A percentile compares a stretch with the other conserved stretches of the same genome.
Evolutionary conservation across 2,329 filamentous ascomycete species (phyloP).

Genomic region (Cytospora piceae): DNA sequence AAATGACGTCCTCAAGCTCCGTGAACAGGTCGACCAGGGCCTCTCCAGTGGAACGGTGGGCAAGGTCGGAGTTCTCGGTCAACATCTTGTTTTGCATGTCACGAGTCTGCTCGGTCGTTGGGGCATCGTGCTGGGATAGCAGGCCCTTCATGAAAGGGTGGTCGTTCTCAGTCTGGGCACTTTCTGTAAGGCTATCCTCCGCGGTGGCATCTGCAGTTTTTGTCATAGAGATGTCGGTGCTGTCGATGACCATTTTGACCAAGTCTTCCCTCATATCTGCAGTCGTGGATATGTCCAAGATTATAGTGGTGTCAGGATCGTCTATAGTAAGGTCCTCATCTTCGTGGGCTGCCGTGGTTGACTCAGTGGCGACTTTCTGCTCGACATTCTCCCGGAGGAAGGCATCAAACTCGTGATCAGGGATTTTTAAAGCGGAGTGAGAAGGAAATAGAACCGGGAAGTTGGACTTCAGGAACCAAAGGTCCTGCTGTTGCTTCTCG

Average conservation of each 20-base stretch:
- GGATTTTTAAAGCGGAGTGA: constrained; percentile 41
- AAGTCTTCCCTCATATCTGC: constrained; percentile 28
- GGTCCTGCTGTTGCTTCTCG: constrained; percentile 17
- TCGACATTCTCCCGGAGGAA: constrained; percentile 39
- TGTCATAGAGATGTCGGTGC: constrained; percentile 1
- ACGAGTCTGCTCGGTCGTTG: neutral
- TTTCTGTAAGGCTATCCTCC: neutral
- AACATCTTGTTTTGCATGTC: constrained; percentile 49
- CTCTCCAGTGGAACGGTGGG: constrained; percentile 50
- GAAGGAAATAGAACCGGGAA: constrained; percentile 45
- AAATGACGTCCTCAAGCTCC: constrained; percentile 50
- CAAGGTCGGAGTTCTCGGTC: constrained; percentile 57
- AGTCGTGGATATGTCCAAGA: constrained; percentile 24
- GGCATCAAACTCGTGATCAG: constrained; percentile 40
- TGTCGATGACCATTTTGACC: constrained; percentile 11
- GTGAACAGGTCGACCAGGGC: constrained; percentile 58
- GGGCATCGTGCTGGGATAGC: constrained; percentile 31
- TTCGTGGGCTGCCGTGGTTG: constrained; percentile 17
- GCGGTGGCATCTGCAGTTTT: neutral
- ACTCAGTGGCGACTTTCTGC: neutral
- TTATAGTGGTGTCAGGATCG: constrained; percentile 27
- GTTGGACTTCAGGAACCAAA: constrained; percentile 46
- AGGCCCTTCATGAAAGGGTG: constrained; percentile 44
- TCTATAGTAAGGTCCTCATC: neutral
- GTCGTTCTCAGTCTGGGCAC: neutral